phyloP scores from a whole-genome alignment of 768 basidiomycete genomes.

The Lactarius quietus region DNA sequence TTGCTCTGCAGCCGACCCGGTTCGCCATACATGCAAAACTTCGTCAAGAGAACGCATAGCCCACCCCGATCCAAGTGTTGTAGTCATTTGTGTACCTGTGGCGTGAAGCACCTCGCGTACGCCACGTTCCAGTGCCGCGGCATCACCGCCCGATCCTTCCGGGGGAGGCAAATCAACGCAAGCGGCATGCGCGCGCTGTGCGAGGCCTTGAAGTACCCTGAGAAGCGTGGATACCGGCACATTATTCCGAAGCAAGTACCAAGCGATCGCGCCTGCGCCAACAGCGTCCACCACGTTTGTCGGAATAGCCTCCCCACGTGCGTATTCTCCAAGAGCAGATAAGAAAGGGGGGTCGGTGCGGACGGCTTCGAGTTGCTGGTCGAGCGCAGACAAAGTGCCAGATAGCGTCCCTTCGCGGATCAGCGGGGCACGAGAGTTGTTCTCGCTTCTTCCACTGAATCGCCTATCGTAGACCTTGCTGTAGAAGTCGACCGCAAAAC shows the following conservation, averaged over 20 bases:
- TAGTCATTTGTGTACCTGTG: slow-evolving; percentile 78
- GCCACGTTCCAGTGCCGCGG: slow-evolving; percentile 42
- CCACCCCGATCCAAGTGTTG: slow-evolving; percentile 69
- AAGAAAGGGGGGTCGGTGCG: slow-evolving; percentile 42
- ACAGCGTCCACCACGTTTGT: slow-evolving; percentile 14
- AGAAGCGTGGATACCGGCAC: slow-evolving; percentile 71
- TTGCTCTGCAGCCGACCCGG: background rate
- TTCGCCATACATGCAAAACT: slow-evolving; percentile 55
- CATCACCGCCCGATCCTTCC: slow-evolving; percentile 42
- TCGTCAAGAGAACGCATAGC: slow-evolving; percentile 65
- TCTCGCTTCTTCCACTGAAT: slow-evolving; percentile 69
- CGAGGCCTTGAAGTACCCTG: slow-evolving; percentile 55
- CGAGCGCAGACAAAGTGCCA: slow-evolving; percentile 60
- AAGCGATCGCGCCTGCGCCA: slow-evolving; percentile 48
- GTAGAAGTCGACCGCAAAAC: slow-evolving; percentile 75
- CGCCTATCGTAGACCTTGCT: slow-evolving; percentile 67
- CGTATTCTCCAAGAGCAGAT: slow-evolving; percentile 49
- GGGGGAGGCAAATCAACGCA: slow-evolving; percentile 51
- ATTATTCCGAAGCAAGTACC: slow-evolving; percentile 67
- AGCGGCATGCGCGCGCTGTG: slow-evolving; percentile 57
- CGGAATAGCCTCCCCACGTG: slow-evolving; percentile 45
- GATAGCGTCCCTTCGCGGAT: slow-evolving; percentile 70
- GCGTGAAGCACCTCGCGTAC: slow-evolving; percentile 86
- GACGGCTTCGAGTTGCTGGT: slow-evolving; percentile 50
- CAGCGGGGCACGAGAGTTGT: slow-evolving; percentile 61